phyloP scores from a whole-genome alignment of 805 yeast species.

The Maudiozyma turicensis region DNA sequence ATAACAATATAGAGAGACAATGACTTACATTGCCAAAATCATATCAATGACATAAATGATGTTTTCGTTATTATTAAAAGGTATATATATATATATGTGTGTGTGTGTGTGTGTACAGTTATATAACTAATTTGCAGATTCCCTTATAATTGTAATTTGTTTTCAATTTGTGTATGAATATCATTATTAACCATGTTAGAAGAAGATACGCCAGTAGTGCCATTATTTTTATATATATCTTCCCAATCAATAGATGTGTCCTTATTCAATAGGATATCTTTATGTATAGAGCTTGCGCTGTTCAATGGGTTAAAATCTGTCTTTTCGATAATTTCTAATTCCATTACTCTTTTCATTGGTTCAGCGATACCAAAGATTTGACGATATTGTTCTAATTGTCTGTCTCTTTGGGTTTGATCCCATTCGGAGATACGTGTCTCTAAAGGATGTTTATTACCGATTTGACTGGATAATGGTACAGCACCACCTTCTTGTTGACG shows the following conservation, averaged over 20 bases:
- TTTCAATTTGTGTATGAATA: conserved; percentile 70
- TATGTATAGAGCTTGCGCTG: conserved; percentile 40
- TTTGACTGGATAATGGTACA: conserved; percentile 40
- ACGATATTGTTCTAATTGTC: conserved; percentile 68
- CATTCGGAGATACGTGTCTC: conserved; percentile 67
- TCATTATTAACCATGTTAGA: conserved; percentile 37
- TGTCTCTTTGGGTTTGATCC: conserved; percentile 65
- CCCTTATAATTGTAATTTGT: conserved; percentile 41
- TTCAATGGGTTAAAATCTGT: conserved; percentile 64
- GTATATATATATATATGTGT: neutral
- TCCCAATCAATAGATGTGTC: conserved; percentile 88
- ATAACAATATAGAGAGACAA: too few species aligned
- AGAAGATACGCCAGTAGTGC: conserved; percentile 14
- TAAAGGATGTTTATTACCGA: conserved; percentile 78
- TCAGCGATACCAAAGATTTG: conserved; percentile 87
- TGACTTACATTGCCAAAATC: too few species aligned
- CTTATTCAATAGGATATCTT: conserved; percentile 68
- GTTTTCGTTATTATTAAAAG: too few species aligned
- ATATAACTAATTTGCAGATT: neutral
- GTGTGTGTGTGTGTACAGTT: neutral
- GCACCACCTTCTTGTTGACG: conserved; percentile 58
- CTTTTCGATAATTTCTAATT: conserved; percentile 57
- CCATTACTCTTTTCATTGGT: conserved; percentile 89
- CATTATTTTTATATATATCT: conserved; percentile 59
- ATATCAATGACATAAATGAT: neutral